Conservation (phyloP, 2,329 filamentous ascomycete species). For the Calonectria pauciramosa region DNA sequence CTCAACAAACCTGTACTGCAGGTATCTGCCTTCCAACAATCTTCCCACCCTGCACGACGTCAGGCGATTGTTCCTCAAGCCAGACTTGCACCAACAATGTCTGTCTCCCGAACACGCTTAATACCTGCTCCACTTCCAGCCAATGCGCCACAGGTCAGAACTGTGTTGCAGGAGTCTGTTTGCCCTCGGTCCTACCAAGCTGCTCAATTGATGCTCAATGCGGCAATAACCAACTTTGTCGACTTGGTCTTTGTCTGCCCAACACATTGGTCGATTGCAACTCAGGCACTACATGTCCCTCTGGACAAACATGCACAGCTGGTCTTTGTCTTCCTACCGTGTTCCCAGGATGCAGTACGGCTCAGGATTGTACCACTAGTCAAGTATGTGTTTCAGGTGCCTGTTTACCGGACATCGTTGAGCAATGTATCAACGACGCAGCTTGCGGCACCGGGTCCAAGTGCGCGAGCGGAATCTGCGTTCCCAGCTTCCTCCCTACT, state of each 20-base stretch:
- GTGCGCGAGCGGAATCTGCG: constrained; percentile 7
- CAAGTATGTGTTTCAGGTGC: constrained; percentile 13
- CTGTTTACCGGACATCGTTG: constrained; percentile 14
- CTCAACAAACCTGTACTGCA: neutral
- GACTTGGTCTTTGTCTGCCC: constrained; percentile 20
- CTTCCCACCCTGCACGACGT: constrained; percentile 1
- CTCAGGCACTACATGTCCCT: neutral
- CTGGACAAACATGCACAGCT: constrained; percentile 6
- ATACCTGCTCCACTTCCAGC: neutral
- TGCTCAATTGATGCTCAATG: constrained; percentile 21
- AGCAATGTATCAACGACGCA: neutral
- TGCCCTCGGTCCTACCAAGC: constrained; percentile 9
- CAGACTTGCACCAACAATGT: constrained; percentile 18
- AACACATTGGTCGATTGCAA: neutral
- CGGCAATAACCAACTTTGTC: constrained; percentile 3
- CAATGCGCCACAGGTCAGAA: constrained; percentile 9
- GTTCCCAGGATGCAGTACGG: constrained; percentile 2
- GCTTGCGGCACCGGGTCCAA: neutral
- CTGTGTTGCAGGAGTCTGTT: constrained; percentile 19
- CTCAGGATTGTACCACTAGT: neutral
- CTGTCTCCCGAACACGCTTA: constrained; percentile 14
- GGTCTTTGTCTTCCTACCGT: constrained; percentile 16
- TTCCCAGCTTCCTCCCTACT: constrained; percentile 2
- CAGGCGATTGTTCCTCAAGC: neutral
- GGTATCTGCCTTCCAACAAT: constrained; percentile 8